phyloP scores from a whole-genome alignment of 2,329 filamentous ascomycete genomes.

The Neonectria hederae region DNA sequence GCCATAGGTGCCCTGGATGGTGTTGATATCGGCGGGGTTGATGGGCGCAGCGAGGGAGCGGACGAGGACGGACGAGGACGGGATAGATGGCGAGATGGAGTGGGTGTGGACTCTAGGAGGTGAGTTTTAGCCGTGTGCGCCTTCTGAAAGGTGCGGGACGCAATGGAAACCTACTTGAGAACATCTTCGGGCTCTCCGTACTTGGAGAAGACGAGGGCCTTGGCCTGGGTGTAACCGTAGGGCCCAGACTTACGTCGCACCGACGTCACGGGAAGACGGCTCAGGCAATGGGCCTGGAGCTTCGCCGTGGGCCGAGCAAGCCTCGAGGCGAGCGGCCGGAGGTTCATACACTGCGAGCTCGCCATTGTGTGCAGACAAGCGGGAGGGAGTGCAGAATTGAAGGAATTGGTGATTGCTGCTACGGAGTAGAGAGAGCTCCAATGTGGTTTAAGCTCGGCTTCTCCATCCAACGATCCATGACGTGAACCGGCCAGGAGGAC shows the following conservation, averaged over 20 bases:
- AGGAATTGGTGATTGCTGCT: neutral
- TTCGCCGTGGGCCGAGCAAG: constrained; percentile 36
- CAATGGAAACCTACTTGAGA: constrained; percentile 58
- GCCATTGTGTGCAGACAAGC: constrained; percentile 32
- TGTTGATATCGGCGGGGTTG: constrained; percentile 98
- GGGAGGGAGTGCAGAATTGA: neutral
- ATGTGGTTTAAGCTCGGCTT: constrained; percentile 20
- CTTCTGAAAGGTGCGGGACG: neutral
- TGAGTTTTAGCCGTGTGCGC: neutral
- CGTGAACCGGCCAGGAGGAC: constrained; percentile 7
- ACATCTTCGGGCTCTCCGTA: constrained; percentile 81
- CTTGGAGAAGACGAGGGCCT: constrained; percentile 79
- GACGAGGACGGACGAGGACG: constrained; percentile 73
- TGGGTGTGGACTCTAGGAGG: constrained; percentile 71
- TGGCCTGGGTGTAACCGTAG: constrained; percentile 86
- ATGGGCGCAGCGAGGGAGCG: constrained; percentile 91
- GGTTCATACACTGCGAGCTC: constrained; percentile 34
- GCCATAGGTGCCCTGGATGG: constrained; percentile 96
- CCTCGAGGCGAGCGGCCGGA: constrained; percentile 34
- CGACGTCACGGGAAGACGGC: constrained; percentile 37
- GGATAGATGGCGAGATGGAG: constrained; percentile 79
- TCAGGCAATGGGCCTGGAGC: constrained; percentile 26
- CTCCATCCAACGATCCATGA: constrained; percentile 15
- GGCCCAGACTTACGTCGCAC: constrained; percentile 65
- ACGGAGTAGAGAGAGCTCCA: neutral